Evolutionary conservation across 2,329 filamentous ascomycete genomes (phyloP).

Genomic region (Teratosphaeria viscida): DNA sequence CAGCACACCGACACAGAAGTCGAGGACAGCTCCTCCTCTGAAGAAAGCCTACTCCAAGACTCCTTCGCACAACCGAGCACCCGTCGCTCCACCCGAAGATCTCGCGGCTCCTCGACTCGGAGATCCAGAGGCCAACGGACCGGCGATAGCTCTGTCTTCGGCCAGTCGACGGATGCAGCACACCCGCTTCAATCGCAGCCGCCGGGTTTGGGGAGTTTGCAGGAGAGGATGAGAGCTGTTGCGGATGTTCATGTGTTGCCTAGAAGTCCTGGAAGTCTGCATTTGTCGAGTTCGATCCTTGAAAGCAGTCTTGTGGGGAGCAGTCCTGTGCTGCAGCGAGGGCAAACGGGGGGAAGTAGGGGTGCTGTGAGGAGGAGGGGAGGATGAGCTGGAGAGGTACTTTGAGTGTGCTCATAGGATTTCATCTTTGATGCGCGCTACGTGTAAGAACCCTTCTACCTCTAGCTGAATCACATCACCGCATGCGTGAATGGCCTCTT

Average conservation of each 20-base stretch:
- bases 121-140: neutral
- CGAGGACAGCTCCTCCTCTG: constrained; percentile 29
- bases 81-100: neutral
- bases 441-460: no score
- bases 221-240: constrained; percentile 21
- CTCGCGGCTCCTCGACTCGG: neutral
- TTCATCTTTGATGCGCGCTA: no score
- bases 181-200: neutral
- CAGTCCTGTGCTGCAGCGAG: constrained; percentile 24
- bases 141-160: neutral
- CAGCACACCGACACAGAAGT: constrained; percentile 46
- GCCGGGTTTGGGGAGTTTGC: constrained; percentile 11
- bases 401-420: neutral
- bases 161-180: neutral
- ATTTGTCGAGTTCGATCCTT: constrained; percentile 25
- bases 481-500: no score
- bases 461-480: no score
- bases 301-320: constrained; percentile 28
- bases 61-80: constrained; percentile 17
- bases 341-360: neutral
- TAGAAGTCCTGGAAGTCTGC: constrained; percentile 24
- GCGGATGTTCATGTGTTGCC: constrained; percentile 20
- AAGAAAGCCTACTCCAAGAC: constrained; percentile 9
- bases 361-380: neutral
- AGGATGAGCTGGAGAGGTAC: neutral